Base-by-base conservation (phyloP, 73 alveolate species). In the Paramecium sexaurelia region DNA sequence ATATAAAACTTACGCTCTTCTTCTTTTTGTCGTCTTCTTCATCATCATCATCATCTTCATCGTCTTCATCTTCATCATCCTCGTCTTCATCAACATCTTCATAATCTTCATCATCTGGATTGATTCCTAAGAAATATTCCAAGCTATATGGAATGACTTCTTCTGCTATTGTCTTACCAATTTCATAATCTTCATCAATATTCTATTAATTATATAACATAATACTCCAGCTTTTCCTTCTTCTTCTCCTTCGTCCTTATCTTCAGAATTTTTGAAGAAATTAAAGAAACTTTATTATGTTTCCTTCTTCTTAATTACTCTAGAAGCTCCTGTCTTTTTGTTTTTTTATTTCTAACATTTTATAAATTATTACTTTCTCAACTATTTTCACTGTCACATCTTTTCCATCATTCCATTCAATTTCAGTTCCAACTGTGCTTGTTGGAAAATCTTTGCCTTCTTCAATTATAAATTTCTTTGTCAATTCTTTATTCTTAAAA, bases 101-200 rank as follows among this genome's bases (percentile, higher is more conserved):
- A 66, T 33, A 91, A 57, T 88, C 92, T 82, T 94, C 99, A 87
- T 93, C 98, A 82, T 93, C 98, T 55, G 95, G 96, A 33, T 90
- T 95, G 35, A 96, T 94, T 55, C 98, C 99, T 55, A 98, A 94
- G 95, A 92, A 98, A 92, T 97, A 95, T 94, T 97, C 99, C 39
- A 98, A 96, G 17, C 99, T 98, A 78, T 95, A 96, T 9, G 99
- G 99, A 75, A 98, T 97, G 41, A 97, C 95, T 91, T 98, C 98
- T 68, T 98, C 99, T 73, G 94, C 94, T 75, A 97, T 91, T 56
- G 97, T 98, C 78, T 95, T 95, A 40, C 99, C 99, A 75, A 96
- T 92, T 75, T 97, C 99, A 94, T 95, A 96, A 82, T 97, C 90
- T 45, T 78, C 26, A 20, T 78, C 90, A 78, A 78, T 78, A 43